These are phyloP conservation scores for Dorcoceras hygrometricum DNA, from an alignment of 257 asterid genomes.

Conservation along the genomic window DNA sequence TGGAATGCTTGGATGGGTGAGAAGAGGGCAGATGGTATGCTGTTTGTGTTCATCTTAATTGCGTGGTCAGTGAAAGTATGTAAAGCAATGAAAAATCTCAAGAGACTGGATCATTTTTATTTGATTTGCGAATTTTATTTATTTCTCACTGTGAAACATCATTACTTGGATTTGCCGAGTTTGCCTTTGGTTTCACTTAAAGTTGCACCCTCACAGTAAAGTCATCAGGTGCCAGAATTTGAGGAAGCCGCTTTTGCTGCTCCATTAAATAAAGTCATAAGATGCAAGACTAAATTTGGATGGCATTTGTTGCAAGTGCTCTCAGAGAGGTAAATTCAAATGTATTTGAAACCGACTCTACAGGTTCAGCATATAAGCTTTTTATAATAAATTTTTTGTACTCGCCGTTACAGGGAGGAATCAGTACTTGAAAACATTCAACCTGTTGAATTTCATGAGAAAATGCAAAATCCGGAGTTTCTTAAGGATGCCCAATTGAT, in stretches of 20 bases:
- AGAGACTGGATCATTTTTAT: background rate
- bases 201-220: slow-evolving; percentile 24
- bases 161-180: slow-evolving; percentile 3
- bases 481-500: slow-evolving; percentile 78
- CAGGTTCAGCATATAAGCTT: slow-evolving; percentile 18
- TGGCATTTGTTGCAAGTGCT: slow-evolving; percentile 96
- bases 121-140: background rate
- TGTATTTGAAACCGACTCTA: slow-evolving; percentile 12
- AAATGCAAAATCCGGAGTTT: slow-evolving; percentile 82
- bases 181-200: slow-evolving; percentile 11
- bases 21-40: slow-evolving; percentile 96
- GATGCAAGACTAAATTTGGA: slow-evolving; percentile 88
- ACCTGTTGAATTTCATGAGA: slow-evolving; percentile 70
- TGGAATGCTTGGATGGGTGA: slow-evolving; percentile 99
- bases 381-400: slow-evolving; percentile 27
- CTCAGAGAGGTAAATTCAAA: slow-evolving; percentile 71
- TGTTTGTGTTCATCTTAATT: slow-evolving; percentile 22
- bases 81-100: background rate
- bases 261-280: slow-evolving; percentile 61
- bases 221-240: slow-evolving; percentile 84
- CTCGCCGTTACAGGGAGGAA: slow-evolving; percentile 54
- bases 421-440: slow-evolving; percentile 65
- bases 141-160: background rate
- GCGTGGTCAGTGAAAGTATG: slow-evolving; percentile 5
- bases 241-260: slow-evolving; percentile 94